Evolutionary conservation across 352 stramenopile species (phyloP).

Genomic region (Phytophthora capsici): DNA sequence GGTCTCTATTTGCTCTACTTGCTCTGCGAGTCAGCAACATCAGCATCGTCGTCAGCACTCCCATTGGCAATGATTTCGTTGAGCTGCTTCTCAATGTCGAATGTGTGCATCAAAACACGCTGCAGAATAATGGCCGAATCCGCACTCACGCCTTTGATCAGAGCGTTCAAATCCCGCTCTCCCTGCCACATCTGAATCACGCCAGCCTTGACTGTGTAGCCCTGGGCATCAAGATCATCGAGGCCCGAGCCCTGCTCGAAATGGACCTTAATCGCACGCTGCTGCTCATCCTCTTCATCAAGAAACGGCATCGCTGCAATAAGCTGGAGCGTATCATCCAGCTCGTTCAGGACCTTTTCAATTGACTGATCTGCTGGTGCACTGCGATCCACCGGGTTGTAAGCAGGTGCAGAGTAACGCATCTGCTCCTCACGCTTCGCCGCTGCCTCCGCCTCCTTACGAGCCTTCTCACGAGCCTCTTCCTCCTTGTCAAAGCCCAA

Average conservation of each 20-base stretch:
- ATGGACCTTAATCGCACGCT: conserved; percentile 50
- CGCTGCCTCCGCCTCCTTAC: conserved; percentile 42
- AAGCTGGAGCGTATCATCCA: conserved; percentile 76
- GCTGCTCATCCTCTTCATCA: conserved; percentile 69
- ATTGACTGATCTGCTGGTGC: conserved; percentile 52
- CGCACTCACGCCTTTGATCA: conserved; percentile 53
- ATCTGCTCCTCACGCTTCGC: conserved; percentile 57
- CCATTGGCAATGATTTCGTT: conserved; percentile 46
- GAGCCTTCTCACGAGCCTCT: conserved; percentile 46
- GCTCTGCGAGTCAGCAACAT: conserved; percentile 14
- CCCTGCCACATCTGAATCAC: conserved; percentile 71
- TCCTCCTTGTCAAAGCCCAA: conserved; percentile 69
- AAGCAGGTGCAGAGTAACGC: conserved; percentile 50
- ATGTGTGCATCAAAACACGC: conserved; percentile 76
- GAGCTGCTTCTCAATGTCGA: conserved; percentile 70
- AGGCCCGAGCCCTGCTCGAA: conserved; percentile 69
- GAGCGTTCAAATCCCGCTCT: conserved; percentile 62
- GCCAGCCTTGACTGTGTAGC: conserved; percentile 61
- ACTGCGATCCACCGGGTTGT: conserved; percentile 38
- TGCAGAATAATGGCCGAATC: conserved; percentile 76
- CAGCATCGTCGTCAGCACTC: conserved; percentile 23
- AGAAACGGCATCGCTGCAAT: conserved; percentile 74
- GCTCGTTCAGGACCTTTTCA: conserved; percentile 62
- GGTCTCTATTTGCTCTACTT: conserved; percentile 18
- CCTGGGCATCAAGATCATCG: conserved; percentile 64